Evolutionary conservation across 108 stramenopile species (phyloP).

Genomic region (Licmophora abbreviata): DNA sequence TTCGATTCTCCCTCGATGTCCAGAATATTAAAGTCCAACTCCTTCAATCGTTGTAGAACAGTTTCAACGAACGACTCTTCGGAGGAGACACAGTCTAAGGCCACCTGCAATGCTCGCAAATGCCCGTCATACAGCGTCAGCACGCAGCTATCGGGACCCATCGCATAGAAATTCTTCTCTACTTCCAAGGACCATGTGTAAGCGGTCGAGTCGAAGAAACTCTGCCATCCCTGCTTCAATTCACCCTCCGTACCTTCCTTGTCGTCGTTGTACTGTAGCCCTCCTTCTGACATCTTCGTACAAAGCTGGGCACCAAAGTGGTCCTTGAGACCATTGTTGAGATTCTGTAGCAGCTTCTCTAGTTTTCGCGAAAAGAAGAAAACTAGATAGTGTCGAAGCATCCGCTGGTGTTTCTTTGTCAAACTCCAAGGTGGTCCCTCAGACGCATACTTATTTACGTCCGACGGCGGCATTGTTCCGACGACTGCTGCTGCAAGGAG

Average conservation of each 20-base stretch:
- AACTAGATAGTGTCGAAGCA: conserved; percentile 51
- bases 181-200: conserved; percentile 76
- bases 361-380: conserved; percentile 64
- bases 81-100: conserved; percentile 44
- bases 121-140: conserved; percentile 79
- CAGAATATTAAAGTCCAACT: conserved; percentile 43
- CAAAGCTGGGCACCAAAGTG: conserved; percentile 69
- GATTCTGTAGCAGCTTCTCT: conserved; percentile 65
- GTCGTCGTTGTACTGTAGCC: conserved; percentile 47
- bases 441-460: conserved; percentile 27
- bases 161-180: conserved; percentile 69
- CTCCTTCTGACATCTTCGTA: conserved; percentile 68
- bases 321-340: conserved; percentile 63
- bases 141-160: conserved; percentile 76
- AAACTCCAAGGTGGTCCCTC: conserved; percentile 19
- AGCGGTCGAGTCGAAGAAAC: conserved; percentile 72
- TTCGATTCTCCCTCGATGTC: conserved; percentile 6
- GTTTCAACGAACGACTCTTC: conserved; percentile 40
- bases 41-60: conserved; percentile 44
- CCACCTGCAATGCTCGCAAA: conserved; percentile 56
- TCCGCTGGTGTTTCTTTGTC: conserved; percentile 38
- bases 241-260: conserved; percentile 20
- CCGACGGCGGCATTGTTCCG: conserved; percentile 56
- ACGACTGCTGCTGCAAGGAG: conserved; percentile 59
- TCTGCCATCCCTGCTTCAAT: conserved; percentile 62